phyloP scores from a whole-genome alignment of 1,284 basidiomycete species.

The Rhodotorula sp. region DNA sequence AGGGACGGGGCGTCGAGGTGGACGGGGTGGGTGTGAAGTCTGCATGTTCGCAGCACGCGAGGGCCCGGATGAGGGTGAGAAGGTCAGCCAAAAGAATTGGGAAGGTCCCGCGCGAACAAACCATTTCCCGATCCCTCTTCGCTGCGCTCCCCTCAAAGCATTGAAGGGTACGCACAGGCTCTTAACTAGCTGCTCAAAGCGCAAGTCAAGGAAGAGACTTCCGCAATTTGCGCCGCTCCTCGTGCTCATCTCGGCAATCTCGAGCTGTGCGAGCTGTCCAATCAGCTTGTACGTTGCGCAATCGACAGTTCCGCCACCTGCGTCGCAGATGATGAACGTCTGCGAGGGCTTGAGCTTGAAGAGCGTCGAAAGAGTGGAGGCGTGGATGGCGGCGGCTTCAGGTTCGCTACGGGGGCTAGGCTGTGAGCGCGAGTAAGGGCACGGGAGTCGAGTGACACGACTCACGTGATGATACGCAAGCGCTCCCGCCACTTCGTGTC shows the following conservation, averaged over 20 bases:
- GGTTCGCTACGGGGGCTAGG: constrained; percentile 59
- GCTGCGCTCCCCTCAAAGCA: constrained; percentile 44
- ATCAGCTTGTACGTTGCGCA: constrained; percentile 75
- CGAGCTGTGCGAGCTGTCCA: constrained; percentile 67
- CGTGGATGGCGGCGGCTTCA: constrained; percentile 80
- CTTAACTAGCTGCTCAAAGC: constrained; percentile 72
- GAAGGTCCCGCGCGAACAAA: too few relatives aligned
- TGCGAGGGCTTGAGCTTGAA: constrained; percentile 72
- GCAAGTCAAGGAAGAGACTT: constrained; percentile 73
- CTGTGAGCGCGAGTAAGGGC: neutral
- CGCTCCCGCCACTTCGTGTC: constrained; percentile 72
- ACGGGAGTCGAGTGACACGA: constrained; percentile 13
- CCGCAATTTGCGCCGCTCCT: constrained; percentile 77
- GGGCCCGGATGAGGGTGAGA: constrained; percentile 52
- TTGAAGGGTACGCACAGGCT: constrained; percentile 54
- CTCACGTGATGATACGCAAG: constrained; percentile 70
- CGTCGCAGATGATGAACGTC: constrained; percentile 75
- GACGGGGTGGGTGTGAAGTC: constrained; percentile 67
- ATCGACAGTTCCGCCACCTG: constrained; percentile 75
- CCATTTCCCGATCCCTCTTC: neutral
- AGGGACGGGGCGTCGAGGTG: constrained; percentile 73
- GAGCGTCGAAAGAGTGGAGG: constrained; percentile 69
- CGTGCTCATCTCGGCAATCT: constrained; percentile 80
- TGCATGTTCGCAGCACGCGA: constrained; percentile 57
- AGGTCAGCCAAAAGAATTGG: neutral